phyloP scores from a whole-genome alignment of 257 asterid genomes.

The Solanum clarkiae region DNA sequence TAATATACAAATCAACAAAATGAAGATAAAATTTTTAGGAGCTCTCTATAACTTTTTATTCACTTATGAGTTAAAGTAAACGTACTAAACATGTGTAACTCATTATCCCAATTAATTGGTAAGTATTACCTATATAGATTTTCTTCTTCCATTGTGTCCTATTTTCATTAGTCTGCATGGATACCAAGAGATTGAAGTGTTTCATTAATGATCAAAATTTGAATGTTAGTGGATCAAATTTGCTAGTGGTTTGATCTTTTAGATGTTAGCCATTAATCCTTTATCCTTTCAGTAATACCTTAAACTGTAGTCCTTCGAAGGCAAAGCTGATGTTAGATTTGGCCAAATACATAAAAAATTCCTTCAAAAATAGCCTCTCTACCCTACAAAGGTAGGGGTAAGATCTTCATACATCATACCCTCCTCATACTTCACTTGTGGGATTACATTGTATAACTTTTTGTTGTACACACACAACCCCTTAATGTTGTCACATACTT shows the following conservation, averaged over 20 bases:
- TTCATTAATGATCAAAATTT: background rate
- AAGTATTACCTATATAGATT: too few relatives aligned
- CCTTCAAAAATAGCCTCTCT: background rate
- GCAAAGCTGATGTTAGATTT: background rate
- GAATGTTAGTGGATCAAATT: background rate
- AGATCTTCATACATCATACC: background rate
- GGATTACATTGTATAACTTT: too few relatives aligned
- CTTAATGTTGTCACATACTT: background rate
- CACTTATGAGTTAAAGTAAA: background rate
- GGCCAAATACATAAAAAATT: background rate
- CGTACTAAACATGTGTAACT: background rate
- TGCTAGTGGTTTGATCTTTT: background rate
- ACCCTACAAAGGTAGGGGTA: background rate
- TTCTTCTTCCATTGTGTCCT: background rate
- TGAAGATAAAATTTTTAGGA: too few relatives aligned
- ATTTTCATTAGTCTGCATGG: background rate
- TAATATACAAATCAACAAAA: background rate
- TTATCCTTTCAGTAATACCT: background rate
- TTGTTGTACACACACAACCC: background rate
- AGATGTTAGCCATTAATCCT: background rate
- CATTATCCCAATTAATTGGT: background rate
- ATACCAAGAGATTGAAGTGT: background rate
- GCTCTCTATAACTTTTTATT: too few relatives aligned
- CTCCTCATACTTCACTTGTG: background rate
- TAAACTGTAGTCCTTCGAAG: background rate